A percentile compares a stretch with the other conserved stretches of the same genome.
These are phyloP conservation scores for Nicotiana knightiana DNA, from an alignment of 257 asterid species.

Conservation along the genomic window DNA sequence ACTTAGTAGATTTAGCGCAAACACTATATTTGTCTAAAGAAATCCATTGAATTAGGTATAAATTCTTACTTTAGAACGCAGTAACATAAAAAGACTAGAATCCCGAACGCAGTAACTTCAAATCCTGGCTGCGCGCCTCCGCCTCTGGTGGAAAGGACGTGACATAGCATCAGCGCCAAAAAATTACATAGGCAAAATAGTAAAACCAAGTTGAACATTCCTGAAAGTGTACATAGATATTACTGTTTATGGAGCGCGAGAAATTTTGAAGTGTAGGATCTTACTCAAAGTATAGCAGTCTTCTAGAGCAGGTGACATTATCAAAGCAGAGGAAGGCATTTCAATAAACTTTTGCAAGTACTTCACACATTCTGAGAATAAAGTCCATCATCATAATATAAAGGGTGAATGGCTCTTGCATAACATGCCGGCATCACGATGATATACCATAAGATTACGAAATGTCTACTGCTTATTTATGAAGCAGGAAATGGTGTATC, in stretches of 20 bases:
- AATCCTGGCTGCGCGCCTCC: too few relatives aligned
- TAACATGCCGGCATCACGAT: not conserved
- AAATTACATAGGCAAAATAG: not conserved
- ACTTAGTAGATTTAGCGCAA: too few relatives aligned
- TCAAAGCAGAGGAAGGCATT: not conserved
- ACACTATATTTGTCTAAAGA: too few relatives aligned
- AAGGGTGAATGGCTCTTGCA: not conserved
- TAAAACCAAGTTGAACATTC: not conserved
- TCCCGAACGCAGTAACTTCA: too few relatives aligned
- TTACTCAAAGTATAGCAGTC: not conserved
- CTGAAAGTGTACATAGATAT: not conserved
- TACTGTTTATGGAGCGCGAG: not conserved
- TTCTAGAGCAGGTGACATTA: not conserved
- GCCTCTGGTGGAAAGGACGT: not conserved
- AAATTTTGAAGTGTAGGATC: not conserved
- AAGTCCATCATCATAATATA: not conserved
- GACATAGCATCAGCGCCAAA: not conserved
- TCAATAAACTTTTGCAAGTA: not conserved
- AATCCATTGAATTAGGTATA: too few relatives aligned
- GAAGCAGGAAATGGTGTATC: not conserved
- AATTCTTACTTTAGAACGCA: too few relatives aligned
- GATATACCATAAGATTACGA: not conserved
- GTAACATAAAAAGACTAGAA: too few relatives aligned
- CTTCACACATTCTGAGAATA: not conserved
- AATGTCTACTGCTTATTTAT: not conserved